A percentile compares a stretch with the other conserved stretches of the same genome.
Conservation (phyloP, 2,329 filamentous ascomycete species). For the Calonectria pseudoturangicola region DNA sequence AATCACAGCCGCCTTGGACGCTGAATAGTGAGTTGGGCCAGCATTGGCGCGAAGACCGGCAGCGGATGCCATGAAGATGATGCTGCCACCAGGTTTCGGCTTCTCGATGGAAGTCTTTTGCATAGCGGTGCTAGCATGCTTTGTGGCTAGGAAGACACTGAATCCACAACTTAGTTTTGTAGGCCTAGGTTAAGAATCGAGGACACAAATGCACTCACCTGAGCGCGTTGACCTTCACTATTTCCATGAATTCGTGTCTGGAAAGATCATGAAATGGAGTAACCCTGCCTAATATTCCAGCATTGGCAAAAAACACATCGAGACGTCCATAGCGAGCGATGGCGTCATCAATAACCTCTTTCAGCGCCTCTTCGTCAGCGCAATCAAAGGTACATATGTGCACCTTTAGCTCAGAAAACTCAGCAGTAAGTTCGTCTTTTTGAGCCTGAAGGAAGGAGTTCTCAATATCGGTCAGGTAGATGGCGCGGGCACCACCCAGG, state of each 20-base stretch:
- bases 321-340: background rate
- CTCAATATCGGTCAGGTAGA: background rate
- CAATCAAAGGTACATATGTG: background rate
- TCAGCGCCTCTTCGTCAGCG: background rate
- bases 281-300: background rate
- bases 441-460: background rate
- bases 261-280: background rate
- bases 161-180: background rate
- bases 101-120: background rate
- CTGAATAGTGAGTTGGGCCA: background rate
- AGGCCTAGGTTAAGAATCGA: too few species aligned
- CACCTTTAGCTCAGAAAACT: background rate
- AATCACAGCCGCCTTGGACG: background rate
- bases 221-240: background rate
- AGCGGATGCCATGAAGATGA: background rate
- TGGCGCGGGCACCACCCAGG: background rate
- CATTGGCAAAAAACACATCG: background rate
- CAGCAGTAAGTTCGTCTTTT: background rate
- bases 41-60: background rate
- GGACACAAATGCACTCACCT: background rate
- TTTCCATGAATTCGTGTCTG: background rate
- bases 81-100: background rate
- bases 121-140: background rate
- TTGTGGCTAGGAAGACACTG: background rate
- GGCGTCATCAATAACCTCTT: background rate